Percentiles rank a stretch among this genome's conserved stretches.
phyloP scores from a whole-genome alignment of 2,329 filamentous ascomycete genomes.

The Beauveria pseudobassiana region DNA sequence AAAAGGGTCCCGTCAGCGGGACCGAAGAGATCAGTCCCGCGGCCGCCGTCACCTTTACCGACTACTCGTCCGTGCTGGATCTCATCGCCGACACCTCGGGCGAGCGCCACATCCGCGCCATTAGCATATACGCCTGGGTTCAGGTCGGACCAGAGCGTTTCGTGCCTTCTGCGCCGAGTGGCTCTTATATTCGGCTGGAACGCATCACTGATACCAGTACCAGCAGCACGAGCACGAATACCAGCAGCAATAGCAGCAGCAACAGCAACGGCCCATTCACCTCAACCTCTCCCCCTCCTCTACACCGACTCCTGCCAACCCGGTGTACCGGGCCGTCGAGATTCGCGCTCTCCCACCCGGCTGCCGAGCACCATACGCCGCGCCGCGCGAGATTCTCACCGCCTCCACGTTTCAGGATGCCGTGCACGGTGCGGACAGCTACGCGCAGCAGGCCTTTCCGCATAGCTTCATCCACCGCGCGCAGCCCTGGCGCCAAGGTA shows the following conservation, averaged over 20 bases:
- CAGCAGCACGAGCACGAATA: neutral
- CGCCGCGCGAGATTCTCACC: slow-evolving; percentile 60
- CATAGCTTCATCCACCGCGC: slow-evolving; percentile 57
- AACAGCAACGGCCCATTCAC: neutral
- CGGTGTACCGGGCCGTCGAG: slow-evolving; percentile 38
- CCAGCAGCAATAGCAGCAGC: neutral
- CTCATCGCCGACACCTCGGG: slow-evolving; percentile 74
- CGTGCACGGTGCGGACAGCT: slow-evolving; percentile 79
- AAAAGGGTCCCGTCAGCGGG: slow-evolving; percentile 12
- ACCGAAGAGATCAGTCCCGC: slow-evolving; percentile 14
- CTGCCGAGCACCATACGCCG: slow-evolving; percentile 55
- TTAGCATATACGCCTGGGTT: slow-evolving; percentile 79
- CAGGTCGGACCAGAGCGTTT: slow-evolving; percentile 63
- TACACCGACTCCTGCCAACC: neutral
- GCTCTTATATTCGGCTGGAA: slow-evolving; percentile 53
- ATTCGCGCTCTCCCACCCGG: slow-evolving; percentile 37
- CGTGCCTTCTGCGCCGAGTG: slow-evolving; percentile 58
- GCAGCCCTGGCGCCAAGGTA: slow-evolving; percentile 61
- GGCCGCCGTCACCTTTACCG: slow-evolving; percentile 65
- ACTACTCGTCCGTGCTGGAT: slow-evolving; percentile 89
- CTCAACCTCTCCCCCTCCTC: neutral
- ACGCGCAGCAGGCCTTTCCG: slow-evolving; percentile 59
- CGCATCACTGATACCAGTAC: slow-evolving; percentile 20
- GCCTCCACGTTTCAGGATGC: slow-evolving; percentile 63
- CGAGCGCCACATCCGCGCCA: slow-evolving; percentile 68